Base-by-base conservation (phyloP, 2,329 filamentous ascomycete species). In the Alternaria sp. region DNA sequence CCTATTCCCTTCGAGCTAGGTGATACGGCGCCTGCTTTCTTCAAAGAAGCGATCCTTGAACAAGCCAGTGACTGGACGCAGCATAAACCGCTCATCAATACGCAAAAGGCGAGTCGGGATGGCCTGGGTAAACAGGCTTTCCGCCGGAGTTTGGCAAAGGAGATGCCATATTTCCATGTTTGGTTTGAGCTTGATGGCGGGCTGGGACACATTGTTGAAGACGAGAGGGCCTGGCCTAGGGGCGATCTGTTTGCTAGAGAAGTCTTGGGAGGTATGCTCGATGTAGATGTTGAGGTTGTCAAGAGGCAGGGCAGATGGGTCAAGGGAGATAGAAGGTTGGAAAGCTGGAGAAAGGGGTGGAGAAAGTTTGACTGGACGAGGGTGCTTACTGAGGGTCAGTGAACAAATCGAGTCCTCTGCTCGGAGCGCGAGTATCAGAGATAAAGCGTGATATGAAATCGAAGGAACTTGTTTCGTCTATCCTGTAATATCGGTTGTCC, bases 121-220 rank as follows among this genome's bases (percentile, higher is more conserved):
- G 92, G 91, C 0, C 78, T 93, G 63, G 95, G 94, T 0, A 91
- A 91, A 73, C 79, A 86, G 54, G 94, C 95, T 2, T 99, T 99
- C 78, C 86, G 94, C 1, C 86, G 89, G 58, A 90, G 87, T 20
- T 84, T 99, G 62, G 92, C 92, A 12, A 97, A 96, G 81, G 94
- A 99, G 82, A 94, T 96, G 92, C 94, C 96, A 0, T 99, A 99
- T 78, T 99, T 99, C 73, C 95, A 99, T 78, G 94, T 79, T 5
- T 99, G 94, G 94, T 98, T 98, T 76, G 87, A 89, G 54, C 82
- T 99, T 1, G 94, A 99, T 74, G 95, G 95, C 3, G 95, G 95
- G 0, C 80, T 99, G 66, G 95, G 93, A 0, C 95, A 99, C 77
- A 84, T 99, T 9, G 92, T 99, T 0, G 95, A 99, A 80, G 92